Evolutionary conservation across 2,329 filamentous ascomycete species (phyloP).

Genomic region (Thielaviopsis euricoi): DNA sequence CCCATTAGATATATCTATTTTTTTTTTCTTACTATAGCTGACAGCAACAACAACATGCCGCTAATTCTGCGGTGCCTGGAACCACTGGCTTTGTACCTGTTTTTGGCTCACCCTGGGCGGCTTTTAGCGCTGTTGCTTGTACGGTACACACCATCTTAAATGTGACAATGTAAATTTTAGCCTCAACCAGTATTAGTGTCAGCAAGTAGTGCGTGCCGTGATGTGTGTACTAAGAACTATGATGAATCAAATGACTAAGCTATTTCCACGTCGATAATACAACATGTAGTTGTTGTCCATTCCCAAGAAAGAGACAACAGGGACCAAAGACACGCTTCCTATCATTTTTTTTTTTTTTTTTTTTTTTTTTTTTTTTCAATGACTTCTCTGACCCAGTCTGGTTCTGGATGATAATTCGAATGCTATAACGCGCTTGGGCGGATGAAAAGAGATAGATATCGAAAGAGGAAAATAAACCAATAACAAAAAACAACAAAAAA

Average conservation of each 20-base stretch:
- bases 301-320: too few relatives aligned
- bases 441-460: too few relatives aligned
- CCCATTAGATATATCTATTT: neutral
- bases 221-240: neutral
- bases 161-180: neutral
- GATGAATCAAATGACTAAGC: neutral
- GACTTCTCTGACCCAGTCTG: neutral
- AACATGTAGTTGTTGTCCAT: neutral
- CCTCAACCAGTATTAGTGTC: neutral
- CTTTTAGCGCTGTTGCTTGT: neutral
- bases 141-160: neutral
- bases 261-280: too few relatives aligned
- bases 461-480: too few relatives aligned
- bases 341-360: too few relatives aligned
- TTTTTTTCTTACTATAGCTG: too few relatives aligned
- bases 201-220: too few relatives aligned
- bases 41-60: neutral
- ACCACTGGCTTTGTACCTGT: neutral
- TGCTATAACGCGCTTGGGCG: neutral
- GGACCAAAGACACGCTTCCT: too few relatives aligned
- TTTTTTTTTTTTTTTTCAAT: too few relatives aligned
- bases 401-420: neutral
- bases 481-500: neutral
- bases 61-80: neutral
- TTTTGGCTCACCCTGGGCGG: neutral